Base-by-base conservation (phyloP, 495 filamentous ascomycete species). In the Lindgomyces ingoldianus region DNA sequence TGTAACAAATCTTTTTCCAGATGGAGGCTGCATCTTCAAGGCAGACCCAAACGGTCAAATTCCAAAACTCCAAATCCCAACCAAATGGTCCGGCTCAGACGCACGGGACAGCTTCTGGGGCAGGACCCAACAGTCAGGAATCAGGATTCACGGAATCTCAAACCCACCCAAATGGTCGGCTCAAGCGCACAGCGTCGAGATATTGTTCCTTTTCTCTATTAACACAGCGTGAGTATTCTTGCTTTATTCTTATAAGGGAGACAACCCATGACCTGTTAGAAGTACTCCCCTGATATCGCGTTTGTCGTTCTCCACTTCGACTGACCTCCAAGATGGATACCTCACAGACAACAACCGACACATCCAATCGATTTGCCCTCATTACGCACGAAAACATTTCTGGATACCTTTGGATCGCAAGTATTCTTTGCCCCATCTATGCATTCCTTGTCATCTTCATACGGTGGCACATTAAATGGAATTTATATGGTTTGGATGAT, bases 401-500 rank as follows among this genome's bases (percentile, higher is more conserved):
- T 12, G 61, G 53, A 3, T 57, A 33, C 42, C 51, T 64, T 21
- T 64, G 61, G 61, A 64, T 64, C 19, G 27, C 61, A 10, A 46
- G 53, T 25, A 64, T 64, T 16, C 46, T 64, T 11, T 57, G 53
- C 49, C 19, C 58, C 4, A 42, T 58, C 21, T 64, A 64, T 21
- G 29, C 61, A 4, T 24, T 25, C 16, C 52, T 64, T 10, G 19
- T 51, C 26, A 11, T 64, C n/a, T 14, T 58, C 25, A 53, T 64
- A 3, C 24, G 61, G 24, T 26, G 47, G 19, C 61, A 64, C 36
- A 49, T 64, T 11, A 64, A 64, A 50, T 64, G 61, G 61, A 64
- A 64, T 8, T 39, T 64, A 11, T 64, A 58, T 41, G 61, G 61
- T n/a, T 25, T 39, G 14, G 61, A 64, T 29, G 61, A 64, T 45